phyloP scores from a whole-genome alignment of 805 yeast genomes.

The Wickerhamiella spandovensis region DNA sequence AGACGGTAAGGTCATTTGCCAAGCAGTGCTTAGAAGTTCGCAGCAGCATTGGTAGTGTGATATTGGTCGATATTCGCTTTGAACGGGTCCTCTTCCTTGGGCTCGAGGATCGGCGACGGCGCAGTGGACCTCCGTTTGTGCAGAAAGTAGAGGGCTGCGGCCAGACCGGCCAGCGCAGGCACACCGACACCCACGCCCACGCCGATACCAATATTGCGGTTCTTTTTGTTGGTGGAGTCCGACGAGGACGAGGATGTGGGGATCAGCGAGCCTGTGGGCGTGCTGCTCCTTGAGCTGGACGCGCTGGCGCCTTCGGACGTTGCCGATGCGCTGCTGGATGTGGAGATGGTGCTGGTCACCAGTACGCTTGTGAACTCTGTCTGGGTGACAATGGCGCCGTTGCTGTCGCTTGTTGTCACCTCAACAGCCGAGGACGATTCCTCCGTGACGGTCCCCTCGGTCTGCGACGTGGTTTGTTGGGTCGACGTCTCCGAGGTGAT shows the following conservation, averaged over 20 bases:
- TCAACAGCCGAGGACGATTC: not conserved
- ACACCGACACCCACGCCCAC: conserved; percentile 62
- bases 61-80: conserved; percentile 26
- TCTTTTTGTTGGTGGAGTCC: conserved; percentile 4
- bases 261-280: conserved; percentile 1
- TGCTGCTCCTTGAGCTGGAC: not conserved
- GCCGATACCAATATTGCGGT: conserved; percentile 44
- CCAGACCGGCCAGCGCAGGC: conserved; percentile 37
- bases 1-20: no score
- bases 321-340: not conserved
- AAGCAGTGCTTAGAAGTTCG: conserved; percentile 24
- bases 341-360: not conserved
- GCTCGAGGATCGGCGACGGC: conserved; percentile 9
- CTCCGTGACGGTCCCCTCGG: not conserved
- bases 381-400: not conserved
- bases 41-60: conserved; percentile 25
- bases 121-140: conserved; percentile 13
- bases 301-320: not conserved
- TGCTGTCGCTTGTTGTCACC: not conserved
- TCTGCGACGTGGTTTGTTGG: no score
- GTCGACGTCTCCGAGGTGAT: not conserved
- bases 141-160: conserved; percentile 9
- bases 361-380: not conserved
- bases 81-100: conserved; percentile 23
- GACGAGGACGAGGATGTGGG: conserved; percentile 1